Evolutionary conservation across 345 rosid genomes (phyloP), one percentile per base, ranked within the genome.

Genomic region (Garcia nutans): DNA sequence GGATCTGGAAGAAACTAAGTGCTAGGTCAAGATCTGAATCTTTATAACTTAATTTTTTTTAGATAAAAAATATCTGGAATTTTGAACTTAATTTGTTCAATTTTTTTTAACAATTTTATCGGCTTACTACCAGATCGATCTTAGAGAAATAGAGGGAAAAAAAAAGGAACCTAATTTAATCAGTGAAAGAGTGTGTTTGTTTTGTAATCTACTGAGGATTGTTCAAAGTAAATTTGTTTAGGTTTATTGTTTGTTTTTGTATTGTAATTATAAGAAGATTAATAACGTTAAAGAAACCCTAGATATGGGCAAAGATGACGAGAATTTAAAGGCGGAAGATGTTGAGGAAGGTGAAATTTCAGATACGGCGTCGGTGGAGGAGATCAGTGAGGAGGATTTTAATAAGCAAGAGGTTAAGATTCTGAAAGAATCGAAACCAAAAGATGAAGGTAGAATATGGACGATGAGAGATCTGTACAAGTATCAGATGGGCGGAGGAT

Each of bases 261-360:
- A 54, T 47, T 47, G 13, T 47, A 8, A 47, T 47, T 54, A 54
- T 54, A 37, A 37, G 47, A 74, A 71, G 80, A 31, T 17, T 8
- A 50, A 76, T 71, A 45, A 72, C 71, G 47, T 54, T 6, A 52
- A 55, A 69, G 71, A 61, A 85, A 80, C 78, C 84, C 84, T 79
- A 70, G 79, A 13, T 67, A 85, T 88, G 92, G 85, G 79, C 55
- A 79, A 79, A 61, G 90, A 85, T 80, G 90, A 68, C 75, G 23
- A 74, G 67, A 68, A 47, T 68, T 45, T 49, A 13, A 68, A 69
- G 77, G 74, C 78, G 42, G 91, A 68, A 67, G 96, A 93, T 76
- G 96, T 84, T 3, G 99, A 95, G 76, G 99, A 93, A 73, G 99
- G 99, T 56, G 98, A 95, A 74, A 93, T 93, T 72, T 89, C 99